Evolutionary conservation across 352 stramenopile genomes (phyloP), one percentile per base, ranked within the genome.

Genomic region (Phytophthora cactorum): DNA sequence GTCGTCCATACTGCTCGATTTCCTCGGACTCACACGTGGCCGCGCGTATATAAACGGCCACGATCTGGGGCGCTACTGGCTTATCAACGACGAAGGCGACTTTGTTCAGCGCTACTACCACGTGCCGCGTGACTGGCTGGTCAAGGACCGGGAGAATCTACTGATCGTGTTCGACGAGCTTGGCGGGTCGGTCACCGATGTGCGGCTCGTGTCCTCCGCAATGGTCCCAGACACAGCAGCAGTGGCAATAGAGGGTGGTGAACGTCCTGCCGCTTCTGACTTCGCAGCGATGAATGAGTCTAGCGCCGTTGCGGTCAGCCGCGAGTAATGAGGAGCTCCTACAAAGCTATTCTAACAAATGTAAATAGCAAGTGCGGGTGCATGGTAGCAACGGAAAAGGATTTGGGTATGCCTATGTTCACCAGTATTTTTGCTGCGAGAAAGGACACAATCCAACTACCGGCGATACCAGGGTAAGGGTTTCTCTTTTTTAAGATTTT

Each of bases 91-190:
- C 46, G 58, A 80, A 36, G 84, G 70, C 11, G 55, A 80, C 32
- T 87, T 82, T 39, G 70, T 88, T n/a, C 84, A 92, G 62, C 84
- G 74, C 15, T 89, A 90, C 56, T 92, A 92, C 47, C 72, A 90
- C 36, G 70, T 92, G 34, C 81, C 84, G 6, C 60, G 46, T 3
- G 79, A 89, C 56, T 92, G 84, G 84, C 68, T 92, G 27, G 43
- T 66, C 8, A 60, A 66, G 50, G 63, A 78, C 29, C 47, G 66
- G 0, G 39, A 70, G 27, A 90, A 92, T 64, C 34, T 89, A 25
- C 41, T 92, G 9, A 70, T 90, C 0, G 31, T 92, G n/a, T 86
- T 90, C 38, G 84, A 92, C 46, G 81, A 90, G 36, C 63, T 89
- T 0, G 82, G 82, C 7, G 84, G 82, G 1, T 82, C 79, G 0